Percentiles rank a stretch among this genome's conserved stretches.
Evolutionary conservation across 495 filamentous ascomycete genomes (phyloP).

Genomic region (Pseudomonodictys pantanalensis): DNA sequence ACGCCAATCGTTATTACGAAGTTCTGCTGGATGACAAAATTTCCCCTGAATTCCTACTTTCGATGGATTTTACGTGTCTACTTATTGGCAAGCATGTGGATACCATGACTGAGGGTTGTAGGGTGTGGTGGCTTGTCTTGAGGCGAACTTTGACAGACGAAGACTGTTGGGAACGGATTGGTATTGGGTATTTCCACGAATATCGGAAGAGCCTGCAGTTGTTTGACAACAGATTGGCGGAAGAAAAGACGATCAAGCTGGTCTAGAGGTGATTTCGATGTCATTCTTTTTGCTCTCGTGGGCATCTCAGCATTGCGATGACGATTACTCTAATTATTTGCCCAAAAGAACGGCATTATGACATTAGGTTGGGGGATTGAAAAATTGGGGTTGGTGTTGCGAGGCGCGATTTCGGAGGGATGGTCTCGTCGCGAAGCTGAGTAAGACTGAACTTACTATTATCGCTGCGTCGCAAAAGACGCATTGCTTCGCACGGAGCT

Average conservation of each 20-base stretch:
- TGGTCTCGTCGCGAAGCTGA: slow-evolving; percentile 2
- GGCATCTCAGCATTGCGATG: too few relatives aligned
- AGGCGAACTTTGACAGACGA: not conserved
- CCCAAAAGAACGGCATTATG: too few relatives aligned
- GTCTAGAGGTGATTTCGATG: too few relatives aligned
- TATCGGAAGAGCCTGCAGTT: not conserved
- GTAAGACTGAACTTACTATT: not conserved
- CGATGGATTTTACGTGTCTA: not conserved
- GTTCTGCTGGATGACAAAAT: not conserved
- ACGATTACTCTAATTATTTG: too few relatives aligned
- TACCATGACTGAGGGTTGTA: not conserved
- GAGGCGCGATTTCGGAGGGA: not conserved
- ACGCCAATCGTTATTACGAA: not conserved
- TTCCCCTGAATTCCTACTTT: not conserved
- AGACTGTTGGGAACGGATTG: not conserved
- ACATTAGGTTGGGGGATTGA: too few relatives aligned
- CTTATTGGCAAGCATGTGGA: not conserved
- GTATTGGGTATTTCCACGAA: not conserved
- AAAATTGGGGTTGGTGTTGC: too few relatives aligned
- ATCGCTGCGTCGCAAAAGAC: slow-evolving; percentile 5
- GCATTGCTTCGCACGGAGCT: not conserved
- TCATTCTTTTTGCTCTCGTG: too few relatives aligned
- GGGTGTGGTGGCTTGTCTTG: not conserved
- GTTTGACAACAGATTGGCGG: not conserved
- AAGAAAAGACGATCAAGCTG: not conserved